These are phyloP conservation scores for Saccharomyces kudriavzevii DNA, from an alignment of 805 yeast species.

Conservation along the genomic window DNA sequence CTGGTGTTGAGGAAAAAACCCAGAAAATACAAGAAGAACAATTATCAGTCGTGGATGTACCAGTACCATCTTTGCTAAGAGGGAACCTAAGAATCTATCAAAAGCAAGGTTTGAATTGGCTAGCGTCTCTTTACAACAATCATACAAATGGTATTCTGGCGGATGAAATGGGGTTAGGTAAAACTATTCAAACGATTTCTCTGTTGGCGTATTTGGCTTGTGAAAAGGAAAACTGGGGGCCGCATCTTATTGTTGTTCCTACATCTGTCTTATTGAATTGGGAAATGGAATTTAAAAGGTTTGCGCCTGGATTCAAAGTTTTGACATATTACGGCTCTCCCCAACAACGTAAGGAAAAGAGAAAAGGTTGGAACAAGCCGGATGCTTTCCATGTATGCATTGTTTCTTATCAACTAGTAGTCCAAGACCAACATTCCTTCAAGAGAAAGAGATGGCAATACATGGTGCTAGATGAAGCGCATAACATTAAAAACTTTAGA, in stretches of 20 bases:
- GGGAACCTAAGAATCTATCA: slow-evolving; percentile 87
- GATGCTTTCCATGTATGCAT: slow-evolving; percentile 95
- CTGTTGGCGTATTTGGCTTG: slow-evolving; percentile 82
- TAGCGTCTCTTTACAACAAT: slow-evolving; percentile 85
- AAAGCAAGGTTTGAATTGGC: slow-evolving; percentile 94
- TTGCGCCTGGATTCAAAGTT: slow-evolving; percentile 96
- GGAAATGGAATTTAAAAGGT: slow-evolving; percentile 98
- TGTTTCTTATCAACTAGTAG: slow-evolving; percentile 94
- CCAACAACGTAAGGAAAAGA: slow-evolving; percentile 88
- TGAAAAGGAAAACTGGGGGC: slow-evolving; percentile 94
- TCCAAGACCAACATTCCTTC: slow-evolving; percentile 92
- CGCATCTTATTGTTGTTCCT: slow-evolving; percentile 93
- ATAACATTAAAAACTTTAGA: slow-evolving; percentile 90
- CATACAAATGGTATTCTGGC: slow-evolving; percentile 95
- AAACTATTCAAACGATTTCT: slow-evolving; percentile 92
- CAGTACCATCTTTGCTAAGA: slow-evolving; percentile 64
- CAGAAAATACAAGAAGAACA: slow-evolving; percentile 12
- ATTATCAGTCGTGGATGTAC: slow-evolving; percentile 57
- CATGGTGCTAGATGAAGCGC: slow-evolving; percentile 97
- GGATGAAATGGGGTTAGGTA: slow-evolving; percentile 98
- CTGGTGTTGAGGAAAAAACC: slow-evolving; percentile 10
- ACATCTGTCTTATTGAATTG: slow-evolving; percentile 95
- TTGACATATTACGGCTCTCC: slow-evolving; percentile 95
- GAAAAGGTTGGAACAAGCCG: slow-evolving; percentile 96
- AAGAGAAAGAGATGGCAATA: slow-evolving; percentile 90